Evolutionary conservation across 768 basidiomycete species (phyloP), one percentile per base, ranked within the genome.

Genomic region (Rhodocollybia butyracea): DNA sequence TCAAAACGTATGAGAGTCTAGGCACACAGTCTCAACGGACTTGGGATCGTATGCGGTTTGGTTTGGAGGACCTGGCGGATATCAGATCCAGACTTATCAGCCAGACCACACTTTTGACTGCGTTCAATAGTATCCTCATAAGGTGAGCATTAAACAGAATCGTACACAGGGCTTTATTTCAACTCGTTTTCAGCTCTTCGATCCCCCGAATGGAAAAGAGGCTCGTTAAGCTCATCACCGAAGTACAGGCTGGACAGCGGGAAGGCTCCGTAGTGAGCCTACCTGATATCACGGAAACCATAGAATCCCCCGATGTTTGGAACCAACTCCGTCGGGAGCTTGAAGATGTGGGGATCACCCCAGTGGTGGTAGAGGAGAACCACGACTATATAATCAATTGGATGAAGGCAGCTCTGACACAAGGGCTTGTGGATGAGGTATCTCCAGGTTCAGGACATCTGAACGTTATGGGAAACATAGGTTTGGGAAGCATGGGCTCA

Each of bases 31-130:
- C 50, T 13, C 58, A 62, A 41, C 47, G 61, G 30, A 58, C 59
- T 17, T 62, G 61, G 61, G 61, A 62, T 41, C 58, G 61, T n/a
- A 46, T 62, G 59, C 53, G 56, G 17, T 62, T 57, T 43, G 59
- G 61, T 13, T 39, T 60, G 21, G 54, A 56, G 30, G 56, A 62
- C 41, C 43, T 62, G 24, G 42, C 61, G 39, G 59, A 59, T 10
- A 40, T 62, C 5, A 53, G 61, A 22, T 47, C 51, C 11, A 47
- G 57, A 15, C 51, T 62, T 8, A 30, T 60, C 21, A 32, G 56
- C 38, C 55, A 29, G 19, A 53, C 53, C 3, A 60, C 58, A 17
- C n/a, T 55, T 40, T 47, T 62, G 15, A 59, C 47, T 5, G 48
- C 46, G 15, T 62, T 57, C 41, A 62, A 46, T 32, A 40, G 58